Evolutionary conservation across 2,329 filamentous ascomycete genomes (phyloP).

Genomic region (Alternaria infectoria): DNA sequence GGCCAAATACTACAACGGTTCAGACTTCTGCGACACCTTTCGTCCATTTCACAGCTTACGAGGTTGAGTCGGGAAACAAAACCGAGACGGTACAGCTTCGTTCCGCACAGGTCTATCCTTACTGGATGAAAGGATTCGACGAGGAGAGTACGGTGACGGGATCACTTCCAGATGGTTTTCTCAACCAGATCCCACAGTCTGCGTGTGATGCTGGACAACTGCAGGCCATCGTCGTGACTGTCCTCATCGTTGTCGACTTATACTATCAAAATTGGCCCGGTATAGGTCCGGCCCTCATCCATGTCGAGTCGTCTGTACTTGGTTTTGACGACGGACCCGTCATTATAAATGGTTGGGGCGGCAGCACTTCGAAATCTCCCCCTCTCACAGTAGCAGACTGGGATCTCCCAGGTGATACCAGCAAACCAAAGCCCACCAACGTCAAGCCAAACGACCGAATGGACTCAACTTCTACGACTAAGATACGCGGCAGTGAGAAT

Average conservation of each 20-base stretch:
- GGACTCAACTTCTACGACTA: conserved; percentile 8
- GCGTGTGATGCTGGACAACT: conserved; percentile 46
- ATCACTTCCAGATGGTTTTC: conserved; percentile 45
- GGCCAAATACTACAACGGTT: conserved; percentile 28
- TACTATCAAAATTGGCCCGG: conserved; percentile 35
- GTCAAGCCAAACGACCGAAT: conserved; percentile 5
- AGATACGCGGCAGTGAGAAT: conserved; percentile 1
- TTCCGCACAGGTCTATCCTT: conserved; percentile 47
- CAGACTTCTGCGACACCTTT: conserved; percentile 49
- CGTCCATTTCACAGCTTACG: conserved; percentile 53
- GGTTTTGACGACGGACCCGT: conserved; percentile 31
- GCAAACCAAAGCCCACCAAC: conserved; percentile 7
- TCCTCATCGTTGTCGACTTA: conserved; percentile 52
- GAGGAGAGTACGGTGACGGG: conserved; percentile 35
- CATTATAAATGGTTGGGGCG: conserved; percentile 12
- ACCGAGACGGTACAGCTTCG: conserved; percentile 46
- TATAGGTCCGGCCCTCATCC: conserved; percentile 32
- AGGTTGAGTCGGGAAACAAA: conserved; percentile 45
- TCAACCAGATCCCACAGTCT: conserved; percentile 42
- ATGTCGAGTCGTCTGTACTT: conserved; percentile 37
- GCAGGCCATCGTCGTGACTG: conserved; percentile 49
- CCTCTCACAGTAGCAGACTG: conserved; percentile 23
- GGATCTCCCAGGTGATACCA: conserved; percentile 7
- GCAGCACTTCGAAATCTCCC: conserved; percentile 5
- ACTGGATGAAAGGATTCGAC: conserved; percentile 41